phyloP scores from a whole-genome alignment of 2,329 filamentous ascomycete genomes.

The Alternaria angustiovoidea region DNA sequence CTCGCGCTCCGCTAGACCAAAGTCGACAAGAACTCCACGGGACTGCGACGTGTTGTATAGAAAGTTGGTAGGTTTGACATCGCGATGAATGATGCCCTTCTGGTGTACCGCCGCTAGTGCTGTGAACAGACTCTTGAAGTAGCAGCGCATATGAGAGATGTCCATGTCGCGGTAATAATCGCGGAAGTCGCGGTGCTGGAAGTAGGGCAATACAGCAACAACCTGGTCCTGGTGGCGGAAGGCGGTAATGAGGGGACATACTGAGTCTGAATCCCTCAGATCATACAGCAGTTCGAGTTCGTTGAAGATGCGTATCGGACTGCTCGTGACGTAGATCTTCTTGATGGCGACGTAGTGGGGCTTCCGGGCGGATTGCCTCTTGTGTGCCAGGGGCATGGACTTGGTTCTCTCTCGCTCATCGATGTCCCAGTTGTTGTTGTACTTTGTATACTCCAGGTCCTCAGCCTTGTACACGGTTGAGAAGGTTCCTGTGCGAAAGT shows the following conservation, averaged over 20 bases:
- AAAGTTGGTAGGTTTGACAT: conserved; percentile 98
- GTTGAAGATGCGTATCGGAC: conserved; percentile 90
- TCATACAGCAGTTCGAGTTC: conserved; percentile 94
- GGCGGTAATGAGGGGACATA: conserved; percentile 96
- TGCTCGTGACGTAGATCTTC: conserved; percentile 99
- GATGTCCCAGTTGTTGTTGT: conserved; percentile 87
- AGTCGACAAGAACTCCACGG: conserved; percentile 95
- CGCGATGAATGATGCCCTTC: conserved; percentile 86
- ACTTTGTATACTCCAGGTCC: conserved; percentile 83
- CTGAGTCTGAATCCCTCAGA: conserved; percentile 79
- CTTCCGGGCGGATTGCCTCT: conserved; percentile 58
- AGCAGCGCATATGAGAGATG: conserved; percentile 84
- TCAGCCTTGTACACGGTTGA: conserved; percentile 99
- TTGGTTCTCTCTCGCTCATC: conserved; percentile 69
- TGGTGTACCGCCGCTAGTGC: conserved; percentile 85
- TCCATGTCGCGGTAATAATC: conserved; percentile 93
- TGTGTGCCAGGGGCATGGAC: conserved; percentile 72
- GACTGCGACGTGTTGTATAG: conserved; percentile 83
- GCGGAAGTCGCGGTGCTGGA: conserved; percentile 92
- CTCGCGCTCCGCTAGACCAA: conserved; percentile 85
- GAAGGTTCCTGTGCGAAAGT: conserved; percentile 76
- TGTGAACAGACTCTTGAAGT: conserved; percentile 86
- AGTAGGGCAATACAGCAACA: conserved; percentile 92
- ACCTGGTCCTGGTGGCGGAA: conserved; percentile 95
- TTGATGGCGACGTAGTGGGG: conserved; percentile 94